Evolutionary conservation across 306 rosid genomes (phyloP).

Genomic region (Quillaja saponaria): DNA sequence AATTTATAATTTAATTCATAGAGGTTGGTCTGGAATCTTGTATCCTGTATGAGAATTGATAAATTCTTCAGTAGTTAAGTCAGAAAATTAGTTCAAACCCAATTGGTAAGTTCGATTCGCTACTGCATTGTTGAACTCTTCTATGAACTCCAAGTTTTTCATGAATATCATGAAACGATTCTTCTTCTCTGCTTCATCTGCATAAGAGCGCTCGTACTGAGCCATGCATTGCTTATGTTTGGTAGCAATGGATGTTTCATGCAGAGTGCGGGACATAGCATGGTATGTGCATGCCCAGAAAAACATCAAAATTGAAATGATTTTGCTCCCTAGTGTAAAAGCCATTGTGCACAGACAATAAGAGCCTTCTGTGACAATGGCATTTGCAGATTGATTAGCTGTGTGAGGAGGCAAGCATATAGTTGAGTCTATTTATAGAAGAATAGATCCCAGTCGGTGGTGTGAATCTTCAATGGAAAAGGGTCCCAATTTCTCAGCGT

Average conservation of each 20-base stretch:
- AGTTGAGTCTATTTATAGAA: too few species aligned
- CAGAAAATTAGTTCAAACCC: constrained; percentile 39
- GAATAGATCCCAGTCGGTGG: too few species aligned
- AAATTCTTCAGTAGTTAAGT: constrained; percentile 46
- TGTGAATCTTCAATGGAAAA: too few species aligned
- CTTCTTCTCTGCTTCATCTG: constrained; percentile 30
- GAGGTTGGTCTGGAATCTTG: too few species aligned
- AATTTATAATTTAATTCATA: too few species aligned
- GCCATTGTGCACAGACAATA: too few species aligned
- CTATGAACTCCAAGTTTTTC: constrained; percentile 36
- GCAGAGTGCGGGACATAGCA: constrained; percentile 29
- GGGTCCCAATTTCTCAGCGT: too few species aligned
- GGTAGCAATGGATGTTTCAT: constrained; percentile 14
- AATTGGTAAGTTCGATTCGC: constrained; percentile 38
- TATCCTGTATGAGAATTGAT: constrained; percentile 29
- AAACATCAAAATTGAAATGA: background rate
- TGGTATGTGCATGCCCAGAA: constrained; percentile 24
- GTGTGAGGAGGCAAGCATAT: too few species aligned
- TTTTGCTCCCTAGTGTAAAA: too few species aligned
- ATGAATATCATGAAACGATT: constrained; percentile 34
- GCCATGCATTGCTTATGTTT: constrained; percentile 38
- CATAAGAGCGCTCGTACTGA: constrained; percentile 1
- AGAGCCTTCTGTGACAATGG: too few species aligned
- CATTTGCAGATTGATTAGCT: too few species aligned
- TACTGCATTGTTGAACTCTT: constrained; percentile 20